Conservation (phyloP, 1,284 basidiomycete genomes). For the Irpex sp. region DNA sequence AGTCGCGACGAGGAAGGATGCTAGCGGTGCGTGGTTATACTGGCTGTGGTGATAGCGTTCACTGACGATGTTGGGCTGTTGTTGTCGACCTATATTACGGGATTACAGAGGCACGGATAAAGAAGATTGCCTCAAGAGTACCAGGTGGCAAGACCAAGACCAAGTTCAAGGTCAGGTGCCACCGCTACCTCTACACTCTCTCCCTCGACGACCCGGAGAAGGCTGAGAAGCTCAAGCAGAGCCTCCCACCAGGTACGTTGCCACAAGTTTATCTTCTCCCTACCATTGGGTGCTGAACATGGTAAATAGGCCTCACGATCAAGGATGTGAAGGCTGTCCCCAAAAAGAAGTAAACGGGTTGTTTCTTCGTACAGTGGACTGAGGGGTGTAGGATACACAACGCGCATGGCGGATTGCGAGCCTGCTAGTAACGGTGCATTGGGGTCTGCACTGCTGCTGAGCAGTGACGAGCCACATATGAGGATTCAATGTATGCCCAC, state of each 20-base stretch:
- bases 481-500: not conserved
- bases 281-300: not conserved
- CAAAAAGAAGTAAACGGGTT: constrained; percentile 62
- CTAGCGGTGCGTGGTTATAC: constrained; percentile 51
- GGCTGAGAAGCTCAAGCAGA: constrained; percentile 97
- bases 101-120: constrained; percentile 86
- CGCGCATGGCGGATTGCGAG: not conserved
- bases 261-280: not conserved
- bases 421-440: not conserved
- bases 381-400: not conserved
- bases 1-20: constrained; percentile 90
- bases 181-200: constrained; percentile 97
- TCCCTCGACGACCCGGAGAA: constrained; percentile 95
- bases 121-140: constrained; percentile 78
- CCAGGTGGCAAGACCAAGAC: constrained; percentile 78
- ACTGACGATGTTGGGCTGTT: not conserved
- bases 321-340: constrained; percentile 56
- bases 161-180: constrained; percentile 99
- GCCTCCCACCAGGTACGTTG: constrained; percentile 87
- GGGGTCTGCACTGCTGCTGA: not conserved
- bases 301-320: constrained; percentile 51
- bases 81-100: constrained; percentile 11
- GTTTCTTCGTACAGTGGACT: not conserved
- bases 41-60: not conserved
- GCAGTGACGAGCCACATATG: not conserved